Base-by-base conservation (phyloP, 2,329 filamentous ascomycete species). In the Ophiostoma triangulosporum region DNA sequence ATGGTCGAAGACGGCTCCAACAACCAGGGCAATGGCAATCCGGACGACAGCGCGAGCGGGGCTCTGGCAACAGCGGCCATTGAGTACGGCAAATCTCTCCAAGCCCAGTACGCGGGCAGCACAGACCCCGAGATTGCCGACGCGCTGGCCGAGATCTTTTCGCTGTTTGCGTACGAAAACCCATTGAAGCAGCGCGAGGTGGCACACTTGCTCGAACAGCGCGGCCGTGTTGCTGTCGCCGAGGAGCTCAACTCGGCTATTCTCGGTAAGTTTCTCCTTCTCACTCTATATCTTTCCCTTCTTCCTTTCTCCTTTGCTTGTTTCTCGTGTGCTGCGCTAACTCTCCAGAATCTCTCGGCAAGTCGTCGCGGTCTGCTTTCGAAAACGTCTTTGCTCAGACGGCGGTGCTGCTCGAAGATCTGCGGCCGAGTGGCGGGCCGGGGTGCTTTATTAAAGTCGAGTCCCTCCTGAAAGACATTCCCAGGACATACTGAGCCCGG, bases 231-330 rank as follows among this genome's bases (percentile, higher is more conserved):
- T 17, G 75, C 80, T 17, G 88, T 97, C 38, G 90, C 90, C 8
- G 93, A 98, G 70, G 90, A 95, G 66, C 73, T 98, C 54, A 97
- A 97, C 67, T 87, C 88, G 57, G 90, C 88, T 48, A 95, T 98
- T 61, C 68, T 98, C 56, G 81, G 89, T 95, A 72, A 71, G 82
- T 75, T 43, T 53, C 53, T 15, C 53, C 5, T 56, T 52, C 12
- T n/a, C 3, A 20, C 8, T 12, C 6, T 15, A 7, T 27, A 15
- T 45, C 6, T 11, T 26, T 11, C 7, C 6, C 7, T 17, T 46
- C 9, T 6, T 33, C 31, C 15, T 33, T n/a, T n/a, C n/a, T n/a
- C n/a, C n/a, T n/a, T n/a, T n/a, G n/a, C n/a, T n/a, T n/a, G n/a
- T n/a, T n/a, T n/a, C n/a, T n/a, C n/a, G n/a, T n/a, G n/a, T n/a